Conservation (phyloP, 2,329 filamentous ascomycete species). For the Colletotrichum incanum region DNA sequence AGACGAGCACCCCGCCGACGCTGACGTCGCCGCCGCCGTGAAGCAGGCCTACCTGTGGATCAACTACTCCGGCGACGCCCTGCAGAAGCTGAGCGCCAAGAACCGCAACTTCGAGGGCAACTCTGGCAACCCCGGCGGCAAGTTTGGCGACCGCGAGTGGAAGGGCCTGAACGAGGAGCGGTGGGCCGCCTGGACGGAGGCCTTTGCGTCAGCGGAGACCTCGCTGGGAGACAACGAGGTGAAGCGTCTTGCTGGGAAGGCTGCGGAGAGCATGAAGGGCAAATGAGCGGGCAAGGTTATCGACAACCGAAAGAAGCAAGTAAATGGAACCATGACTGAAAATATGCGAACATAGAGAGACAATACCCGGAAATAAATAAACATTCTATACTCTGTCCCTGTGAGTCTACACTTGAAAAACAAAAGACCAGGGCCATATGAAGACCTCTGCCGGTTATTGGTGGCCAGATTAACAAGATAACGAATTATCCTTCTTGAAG, state of each 20-base stretch:
- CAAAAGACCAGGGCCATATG: not conserved
- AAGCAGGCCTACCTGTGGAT: constrained; percentile 48
- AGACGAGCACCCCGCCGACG: constrained; percentile 28
- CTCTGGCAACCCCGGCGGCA: constrained; percentile 42
- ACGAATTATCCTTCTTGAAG: constrained; percentile 8
- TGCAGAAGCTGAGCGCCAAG: constrained; percentile 43
- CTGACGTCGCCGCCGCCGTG: constrained; percentile 35
- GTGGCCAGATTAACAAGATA: not conserved
- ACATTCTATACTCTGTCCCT: not conserved
- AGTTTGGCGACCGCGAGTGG: constrained; percentile 46
- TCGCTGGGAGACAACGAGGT: constrained; percentile 9
- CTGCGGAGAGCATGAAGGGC: constrained; percentile 28
- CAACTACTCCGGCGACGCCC: constrained; percentile 36
- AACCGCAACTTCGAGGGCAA: constrained; percentile 39
- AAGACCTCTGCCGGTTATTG: not conserved
- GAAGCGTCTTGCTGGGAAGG: constrained; percentile 6
- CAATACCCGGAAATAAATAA: not conserved
- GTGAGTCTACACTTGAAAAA: too few species aligned
- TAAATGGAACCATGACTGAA: not conserved
- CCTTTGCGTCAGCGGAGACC: constrained; percentile 30
- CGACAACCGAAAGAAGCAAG: not conserved
- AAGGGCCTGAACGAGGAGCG: constrained; percentile 49
- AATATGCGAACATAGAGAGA: not conserved
- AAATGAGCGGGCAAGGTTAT: not conserved
- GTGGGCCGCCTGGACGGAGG: constrained; percentile 47